A percentile compares a stretch with the other conserved stretches of the same genome.
Conservation (phyloP, 1,284 basidiomycete species). For the Pseudozyma tsukubaensis region DNA sequence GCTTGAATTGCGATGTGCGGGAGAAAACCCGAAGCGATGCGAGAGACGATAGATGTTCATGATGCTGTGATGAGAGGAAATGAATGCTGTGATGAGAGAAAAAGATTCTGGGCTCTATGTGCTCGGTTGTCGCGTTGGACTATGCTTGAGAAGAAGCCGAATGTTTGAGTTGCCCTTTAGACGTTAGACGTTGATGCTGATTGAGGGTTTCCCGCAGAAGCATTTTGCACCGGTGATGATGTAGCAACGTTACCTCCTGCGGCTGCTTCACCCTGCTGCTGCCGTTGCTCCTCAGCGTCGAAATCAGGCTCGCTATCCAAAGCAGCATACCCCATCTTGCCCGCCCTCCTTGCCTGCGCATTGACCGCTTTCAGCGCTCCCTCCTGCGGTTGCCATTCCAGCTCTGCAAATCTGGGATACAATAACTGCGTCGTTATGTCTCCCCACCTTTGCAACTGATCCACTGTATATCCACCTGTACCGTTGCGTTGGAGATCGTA, state of each 20-base stretch:
- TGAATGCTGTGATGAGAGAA: too few relatives aligned
- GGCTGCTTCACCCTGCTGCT: conserved; percentile 1
- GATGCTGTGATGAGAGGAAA: too few relatives aligned
- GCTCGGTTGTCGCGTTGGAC: too few relatives aligned
- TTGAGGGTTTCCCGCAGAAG: too few relatives aligned
- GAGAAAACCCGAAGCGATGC: too few relatives aligned
- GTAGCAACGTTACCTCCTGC: not conserved
- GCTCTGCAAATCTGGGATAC: conserved; percentile 58
- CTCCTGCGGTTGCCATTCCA: conserved; percentile 49
- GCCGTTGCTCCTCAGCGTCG: conserved; percentile 13
- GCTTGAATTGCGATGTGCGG: too few relatives aligned
- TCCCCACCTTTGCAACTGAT: conserved; percentile 54
- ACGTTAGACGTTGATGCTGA: too few relatives aligned
- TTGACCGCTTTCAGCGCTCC: conserved; percentile 28
- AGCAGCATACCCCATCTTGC: conserved; percentile 43
- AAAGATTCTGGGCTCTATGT: too few relatives aligned
- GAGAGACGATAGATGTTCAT: too few relatives aligned
- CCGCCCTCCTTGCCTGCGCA: conserved; percentile 30
- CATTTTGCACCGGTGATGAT: not conserved
- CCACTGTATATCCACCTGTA: conserved; percentile 31
- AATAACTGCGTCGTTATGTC: conserved; percentile 62
- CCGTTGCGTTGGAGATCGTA: conserved; percentile 39
- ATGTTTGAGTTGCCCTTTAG: too few relatives aligned
- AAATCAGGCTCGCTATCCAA: conserved; percentile 10
- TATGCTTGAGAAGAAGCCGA: too few relatives aligned